Percentiles rank a stretch among this genome's conserved stretches.
phyloP scores from a whole-genome alignment of 306 rosid genomes.

The Chamaecrista fasciculata region DNA sequence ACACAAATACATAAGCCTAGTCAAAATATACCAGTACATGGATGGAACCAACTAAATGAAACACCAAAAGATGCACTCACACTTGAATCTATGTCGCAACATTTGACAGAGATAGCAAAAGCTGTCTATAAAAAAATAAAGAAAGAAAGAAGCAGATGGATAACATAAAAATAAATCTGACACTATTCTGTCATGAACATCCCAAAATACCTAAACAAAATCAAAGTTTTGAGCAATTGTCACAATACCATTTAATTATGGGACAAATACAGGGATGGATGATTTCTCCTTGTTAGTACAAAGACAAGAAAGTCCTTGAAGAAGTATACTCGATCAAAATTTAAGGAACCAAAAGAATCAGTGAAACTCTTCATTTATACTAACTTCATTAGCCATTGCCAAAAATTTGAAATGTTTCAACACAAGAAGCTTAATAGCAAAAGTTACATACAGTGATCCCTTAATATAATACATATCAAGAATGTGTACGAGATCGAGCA shows the following conservation, averaged over 20 bases:
- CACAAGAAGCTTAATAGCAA: constrained; percentile 24
- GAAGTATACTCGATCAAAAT: not conserved
- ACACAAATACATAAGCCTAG: not conserved
- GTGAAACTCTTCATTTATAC: not conserved
- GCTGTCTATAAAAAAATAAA: not conserved
- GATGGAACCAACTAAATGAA: not conserved
- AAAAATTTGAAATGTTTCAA: constrained; percentile 6
- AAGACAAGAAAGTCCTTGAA: not conserved
- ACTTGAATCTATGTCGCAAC: not conserved
- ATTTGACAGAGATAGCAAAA: not conserved
- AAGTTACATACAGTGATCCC: constrained; percentile 27
- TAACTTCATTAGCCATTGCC: not conserved
- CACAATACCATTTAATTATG: not conserved
- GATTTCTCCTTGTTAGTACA: not conserved
- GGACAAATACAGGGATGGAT: not conserved
- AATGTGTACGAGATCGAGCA: constrained; percentile 85
- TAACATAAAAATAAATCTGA: not conserved
- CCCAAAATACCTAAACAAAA: not conserved
- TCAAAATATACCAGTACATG: not conserved
- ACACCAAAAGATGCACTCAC: not conserved
- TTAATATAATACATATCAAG: constrained; percentile 45
- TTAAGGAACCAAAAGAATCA: not conserved
- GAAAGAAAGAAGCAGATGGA: not conserved
- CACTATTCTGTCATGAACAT: not conserved
- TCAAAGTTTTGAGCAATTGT: not conserved